phyloP scores from a whole-genome alignment of 108 stramenopile species.

The Cylindrotheca closterium region DNA sequence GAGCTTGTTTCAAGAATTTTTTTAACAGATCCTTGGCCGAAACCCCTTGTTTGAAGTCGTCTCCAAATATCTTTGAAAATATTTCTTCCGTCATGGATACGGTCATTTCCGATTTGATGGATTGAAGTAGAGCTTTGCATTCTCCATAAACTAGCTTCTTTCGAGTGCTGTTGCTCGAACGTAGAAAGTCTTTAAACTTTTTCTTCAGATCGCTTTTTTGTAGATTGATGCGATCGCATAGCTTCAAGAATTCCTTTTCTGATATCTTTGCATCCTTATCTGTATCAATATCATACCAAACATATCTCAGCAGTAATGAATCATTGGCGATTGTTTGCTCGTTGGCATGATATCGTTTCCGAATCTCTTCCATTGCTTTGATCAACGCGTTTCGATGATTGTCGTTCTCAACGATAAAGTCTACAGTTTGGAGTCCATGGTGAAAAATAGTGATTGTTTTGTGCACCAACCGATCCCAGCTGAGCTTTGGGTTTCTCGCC shows the following conservation, averaged over 20 bases:
- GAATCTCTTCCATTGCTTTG: slow-evolving; percentile 35
- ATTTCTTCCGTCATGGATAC: slow-evolving; percentile 9
- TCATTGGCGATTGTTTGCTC: slow-evolving; percentile 39
- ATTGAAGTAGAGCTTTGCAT: slow-evolving; percentile 44
- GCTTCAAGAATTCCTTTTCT: slow-evolving; percentile 45
- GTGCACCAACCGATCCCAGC: slow-evolving; percentile 15
- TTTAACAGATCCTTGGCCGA: slow-evolving; percentile 46
- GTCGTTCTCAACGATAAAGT: slow-evolving; percentile 42
- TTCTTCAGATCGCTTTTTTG: slow-evolving; percentile 34
- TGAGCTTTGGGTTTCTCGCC: background rate
- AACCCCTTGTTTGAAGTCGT: slow-evolving; percentile 28
- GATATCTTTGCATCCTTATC: slow-evolving; percentile 43
- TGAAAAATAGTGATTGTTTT: slow-evolving; percentile 59
- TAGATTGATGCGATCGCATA: slow-evolving; percentile 68
- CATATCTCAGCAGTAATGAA: slow-evolving; percentile 60
- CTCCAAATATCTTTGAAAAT: slow-evolving; percentile 56
- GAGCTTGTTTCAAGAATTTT: slow-evolving; percentile 48
- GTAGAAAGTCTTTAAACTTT: slow-evolving; percentile 4
- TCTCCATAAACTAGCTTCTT: slow-evolving; percentile 44
- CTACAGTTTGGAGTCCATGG: slow-evolving; percentile 35
- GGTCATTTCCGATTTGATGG: slow-evolving; percentile 16
- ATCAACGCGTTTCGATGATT: slow-evolving; percentile 43
- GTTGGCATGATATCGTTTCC: slow-evolving; percentile 38
- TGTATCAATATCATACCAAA: slow-evolving; percentile 75
- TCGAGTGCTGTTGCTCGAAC: slow-evolving; percentile 3